A percentile compares a stretch with the other conserved stretches of the same genome.
phyloP scores from a whole-genome alignment of 805 yeast species.

The Blastobotrys robertii region DNA sequence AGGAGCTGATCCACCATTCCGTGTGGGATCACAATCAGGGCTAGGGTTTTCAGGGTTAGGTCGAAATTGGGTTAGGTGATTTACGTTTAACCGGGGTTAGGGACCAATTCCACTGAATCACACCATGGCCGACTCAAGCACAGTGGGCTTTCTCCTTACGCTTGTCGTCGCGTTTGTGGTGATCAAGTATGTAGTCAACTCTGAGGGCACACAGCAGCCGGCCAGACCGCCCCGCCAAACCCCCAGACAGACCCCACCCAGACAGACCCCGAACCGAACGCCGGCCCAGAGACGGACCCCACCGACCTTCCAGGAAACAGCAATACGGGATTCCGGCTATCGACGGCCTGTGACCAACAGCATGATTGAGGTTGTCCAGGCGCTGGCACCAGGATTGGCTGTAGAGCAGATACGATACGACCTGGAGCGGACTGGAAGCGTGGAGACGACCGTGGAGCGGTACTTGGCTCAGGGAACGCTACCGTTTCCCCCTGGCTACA shows the following conservation, averaged over 20 bases:
- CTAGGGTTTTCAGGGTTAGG: too few species aligned
- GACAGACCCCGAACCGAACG: neutral
- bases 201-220: constrained; percentile 1
- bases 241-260: neutral
- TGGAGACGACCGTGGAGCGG: constrained; percentile 69
- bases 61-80: neutral
- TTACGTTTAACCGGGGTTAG: neutral
- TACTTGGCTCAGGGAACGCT: constrained; percentile 51
- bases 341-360: constrained; percentile 26
- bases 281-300: constrained; percentile 1
- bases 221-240: neutral
- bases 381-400: constrained; percentile 66
- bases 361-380: constrained; percentile 81
- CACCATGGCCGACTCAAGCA: constrained; percentile 7
- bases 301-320: neutral
- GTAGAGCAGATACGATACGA: constrained; percentile 64
- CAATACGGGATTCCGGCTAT: neutral
- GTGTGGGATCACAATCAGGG: too few species aligned
- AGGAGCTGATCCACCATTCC: too few species aligned
- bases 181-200: constrained; percentile 11
- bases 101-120: neutral
- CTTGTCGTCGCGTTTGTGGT: constrained; percentile 17
- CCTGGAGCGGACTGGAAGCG: constrained; percentile 56
- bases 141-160: constrained; percentile 15
- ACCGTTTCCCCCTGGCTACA: constrained; percentile 30